Percentiles rank a stretch among this genome's conserved stretches.
Conservation (phyloP, 805 yeast genomes). For the Metschnikowia henanensis region DNA sequence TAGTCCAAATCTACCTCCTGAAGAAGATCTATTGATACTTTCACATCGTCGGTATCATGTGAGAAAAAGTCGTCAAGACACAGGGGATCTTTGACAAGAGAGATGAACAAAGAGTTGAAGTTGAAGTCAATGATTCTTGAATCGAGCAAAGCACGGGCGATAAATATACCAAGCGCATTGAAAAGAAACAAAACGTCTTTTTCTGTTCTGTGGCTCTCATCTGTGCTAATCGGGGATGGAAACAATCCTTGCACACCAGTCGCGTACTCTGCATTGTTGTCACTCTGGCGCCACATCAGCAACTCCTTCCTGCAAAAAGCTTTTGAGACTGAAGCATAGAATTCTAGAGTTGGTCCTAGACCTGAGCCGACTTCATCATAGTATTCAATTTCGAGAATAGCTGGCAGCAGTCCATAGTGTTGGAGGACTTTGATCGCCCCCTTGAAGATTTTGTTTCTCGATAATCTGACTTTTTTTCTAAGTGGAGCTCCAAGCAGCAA, state of each 20-base stretch:
- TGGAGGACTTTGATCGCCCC: constrained; percentile 80
- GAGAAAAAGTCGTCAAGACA: neutral
- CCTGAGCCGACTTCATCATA: constrained; percentile 95
- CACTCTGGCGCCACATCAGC: constrained; percentile 64
- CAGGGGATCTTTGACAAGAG: constrained; percentile 44
- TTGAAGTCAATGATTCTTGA: constrained; percentile 84
- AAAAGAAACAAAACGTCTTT: constrained; percentile 51
- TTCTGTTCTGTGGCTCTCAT: constrained; percentile 32
- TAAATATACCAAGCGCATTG: constrained; percentile 71
- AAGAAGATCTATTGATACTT: constrained; percentile 26
- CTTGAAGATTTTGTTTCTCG: constrained; percentile 66
- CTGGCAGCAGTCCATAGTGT: constrained; percentile 75
- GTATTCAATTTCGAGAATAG: constrained; percentile 82
- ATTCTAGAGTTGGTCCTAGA: constrained; percentile 92
- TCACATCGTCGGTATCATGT: constrained; percentile 1
- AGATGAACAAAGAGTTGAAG: constrained; percentile 71
- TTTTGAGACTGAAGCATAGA: constrained; percentile 77
- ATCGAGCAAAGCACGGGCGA: constrained; percentile 85
- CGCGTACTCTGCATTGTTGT: constrained; percentile 37
- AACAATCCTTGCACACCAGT: constrained; percentile 57
- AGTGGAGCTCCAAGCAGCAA: constrained; percentile 72
- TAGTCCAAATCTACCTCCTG: constrained; percentile 55
- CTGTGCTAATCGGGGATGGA: constrained; percentile 59
- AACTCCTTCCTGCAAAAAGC: constrained; percentile 62
- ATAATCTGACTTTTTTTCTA: constrained; percentile 76